These are phyloP conservation scores for Raddia guianensis DNA, from an alignment of 176 grass and related monocot species.

Conservation along the genomic window DNA sequence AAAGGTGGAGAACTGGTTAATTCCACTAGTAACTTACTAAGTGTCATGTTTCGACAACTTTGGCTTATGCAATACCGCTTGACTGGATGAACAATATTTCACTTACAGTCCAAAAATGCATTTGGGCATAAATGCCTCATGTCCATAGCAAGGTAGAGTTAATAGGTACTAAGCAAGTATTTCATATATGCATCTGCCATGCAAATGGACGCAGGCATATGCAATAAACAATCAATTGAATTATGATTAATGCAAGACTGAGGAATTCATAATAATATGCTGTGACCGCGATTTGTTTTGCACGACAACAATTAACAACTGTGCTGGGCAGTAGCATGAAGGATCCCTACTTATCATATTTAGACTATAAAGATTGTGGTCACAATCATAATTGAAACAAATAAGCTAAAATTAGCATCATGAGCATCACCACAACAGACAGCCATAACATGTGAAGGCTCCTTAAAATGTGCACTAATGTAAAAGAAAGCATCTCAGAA, in stretches of 20 bases:
- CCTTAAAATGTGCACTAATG: too few relatives aligned
- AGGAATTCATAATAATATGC: neutral
- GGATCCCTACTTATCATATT: neutral
- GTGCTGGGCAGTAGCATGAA: neutral
- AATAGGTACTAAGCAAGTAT: neutral
- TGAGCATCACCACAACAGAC: too few relatives aligned
- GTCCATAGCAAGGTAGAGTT: slow-evolving; percentile 4
- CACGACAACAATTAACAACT: neutral
- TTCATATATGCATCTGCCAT: neutral
- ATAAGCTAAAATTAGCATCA: neutral
- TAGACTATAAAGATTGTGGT: neutral
- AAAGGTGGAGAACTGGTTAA: neutral
- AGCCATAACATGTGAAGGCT: too few relatives aligned
- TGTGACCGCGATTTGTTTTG: slow-evolving; percentile 2
- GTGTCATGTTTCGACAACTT: neutral
- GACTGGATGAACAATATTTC: slow-evolving; percentile 23
- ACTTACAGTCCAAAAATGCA: slow-evolving; percentile 1
- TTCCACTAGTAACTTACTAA: slow-evolving; percentile 1
- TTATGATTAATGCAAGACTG: slow-evolving; percentile 8
- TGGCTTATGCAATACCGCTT: neutral
- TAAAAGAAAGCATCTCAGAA: too few relatives aligned
- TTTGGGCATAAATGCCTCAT: neutral
- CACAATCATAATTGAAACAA: neutral
- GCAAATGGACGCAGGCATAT: neutral
- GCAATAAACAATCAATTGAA: slow-evolving; percentile 13